Base-by-base conservation (phyloP, 2,329 filamentous ascomycete species). In the Trichoderma oligosporum region DNA sequence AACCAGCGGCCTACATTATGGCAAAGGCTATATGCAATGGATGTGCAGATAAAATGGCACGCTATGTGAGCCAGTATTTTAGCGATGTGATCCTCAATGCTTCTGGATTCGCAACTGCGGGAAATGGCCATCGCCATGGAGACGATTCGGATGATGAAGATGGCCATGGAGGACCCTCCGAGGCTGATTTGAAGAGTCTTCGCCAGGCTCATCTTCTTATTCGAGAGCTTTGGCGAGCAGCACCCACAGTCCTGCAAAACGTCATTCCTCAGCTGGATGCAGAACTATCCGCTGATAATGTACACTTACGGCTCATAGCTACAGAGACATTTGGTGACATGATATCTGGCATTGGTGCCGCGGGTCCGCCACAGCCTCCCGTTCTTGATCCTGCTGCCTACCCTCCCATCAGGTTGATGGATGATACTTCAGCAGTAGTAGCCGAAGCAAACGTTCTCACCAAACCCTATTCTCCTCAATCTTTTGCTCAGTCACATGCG, bases 261-360 rank as follows among this genome's bases (percentile, higher is more conserved):
- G 93, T 99, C 11, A 87, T 99, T 52, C 92, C 92, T 4, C 92
- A 97, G 71, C 79, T 99, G 36, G 93, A 97, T 68, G 89, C 91
- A 31, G 94, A 99, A 74, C 77, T 99, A 52, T 88, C 87, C 3
- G 91, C 92, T 0, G 94, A 99, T 68, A 95, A 95, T 60, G 80
- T 92, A 3, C 86, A 94, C 64, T 77, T 99, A 56, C 88, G 94
- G 53, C 82, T 90, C 59, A 81, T 99, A 57, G 93, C 93, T 2
- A 96, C 93, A 0, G 91, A 97, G 71, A 96, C 94, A 0, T 83
- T 99, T 36, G 94, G 95, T 53, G 93, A 97, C 68, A 92, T 99
- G 79, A 88, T 95, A 24, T 87, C 93, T 38, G 93, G 93, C 5
- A 95, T 97, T 69, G 93, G 93, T 48, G 89, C 93, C 60, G 91